Base-by-base conservation (phyloP, 2,329 filamentous ascomycete species). In the Ceratocystiopsis minuta region DNA sequence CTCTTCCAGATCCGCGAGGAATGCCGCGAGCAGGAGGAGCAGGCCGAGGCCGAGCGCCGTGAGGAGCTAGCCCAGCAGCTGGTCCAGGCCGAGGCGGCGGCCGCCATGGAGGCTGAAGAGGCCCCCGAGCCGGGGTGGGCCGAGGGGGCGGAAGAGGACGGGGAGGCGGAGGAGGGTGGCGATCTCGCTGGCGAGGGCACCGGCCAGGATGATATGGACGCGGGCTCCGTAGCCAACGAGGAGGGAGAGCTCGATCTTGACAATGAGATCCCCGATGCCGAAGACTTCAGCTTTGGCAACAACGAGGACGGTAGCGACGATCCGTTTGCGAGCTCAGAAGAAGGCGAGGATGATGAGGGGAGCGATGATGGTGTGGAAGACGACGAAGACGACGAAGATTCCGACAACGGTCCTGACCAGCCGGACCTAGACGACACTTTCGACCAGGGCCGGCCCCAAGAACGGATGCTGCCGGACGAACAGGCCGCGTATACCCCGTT, bases 1-100 rank as follows among this genome's bases (percentile, higher is more conserved):
- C 74, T 94, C 45, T 79, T 92, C 55, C 86, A 92, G 48, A 74
- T 86, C 61, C 78, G 81, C 36, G 90, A 98, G 60, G 90, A 98
- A 63, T 76, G 79, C 50, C 73, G 81, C 12, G 90, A 98, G 63
- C 72, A 82, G 43, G 80, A 88, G 55, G 90, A 98, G 59, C 82
- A 87, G 46, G 74, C 82, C 47, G 77, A 82, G 54, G 72, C 80
- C 2, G 63, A 84, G 57, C 67, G 80, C 17, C 67, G 80, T 28
- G 81, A 87, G 56, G 71, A 75, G 51, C 61, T 79, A 5, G 74
- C 79, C 43, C 70, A 81, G 53, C 84, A 92, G 54, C 67, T 92
- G 36, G 80, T 80, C 17, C 75, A 83, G 52, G 72, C 75, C 6
- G 61, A 61, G 15, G 45, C 45, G 2, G 47, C 43, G 0, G 44